Base-by-base conservation (phyloP, 2,329 filamentous ascomycete genomes). In the Diaporthe ilicicola region DNA sequence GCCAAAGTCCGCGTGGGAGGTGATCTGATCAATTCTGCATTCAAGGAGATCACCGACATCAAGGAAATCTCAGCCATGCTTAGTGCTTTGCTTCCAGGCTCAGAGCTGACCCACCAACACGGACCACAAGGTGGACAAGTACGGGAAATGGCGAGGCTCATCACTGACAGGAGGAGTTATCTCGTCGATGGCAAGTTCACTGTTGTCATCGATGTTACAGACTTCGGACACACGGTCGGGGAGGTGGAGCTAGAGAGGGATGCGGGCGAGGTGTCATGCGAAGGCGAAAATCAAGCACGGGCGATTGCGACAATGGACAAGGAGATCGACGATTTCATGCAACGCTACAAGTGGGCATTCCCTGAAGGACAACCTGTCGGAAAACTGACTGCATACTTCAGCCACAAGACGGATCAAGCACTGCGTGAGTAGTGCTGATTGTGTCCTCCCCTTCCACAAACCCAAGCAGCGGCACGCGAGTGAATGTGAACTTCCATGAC, bases 111-210 rank as follows among this genome's bases (percentile, higher is more conserved):
- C 24, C 17, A 24, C 10, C 17, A 27, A 4, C n/a, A 34, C 17
- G 62, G 51, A 32, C 64, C 22, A 0, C 29, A 6, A 10, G 50
- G 64, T 34, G 50, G 69, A 50, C 4, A 22, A 4, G 22, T 59
- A 34, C 54, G 46, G 37, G 69, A 48, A 39, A 64, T 66, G 56
- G 59, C 67, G 61, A 73, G 74, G 48, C n/a, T 61, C 53, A 24
- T 65, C 29, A 55, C 32, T 17, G n/a, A 53, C 10, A 61, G 55
- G 37, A 65, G 51, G 48, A 39, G 29, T n/a, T 71, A 54, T n/a
- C 4, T 67, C 10, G 50, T 51, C 4, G 64, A 67, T 24, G 37
- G 24, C 7, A 67, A 46, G 37, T 54, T 67, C 50, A 67, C 50
- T 22, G 50, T 67, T 17, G 37, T 67, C 24, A 39, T 54, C 37